These are phyloP conservation scores for Singerocomus inundabilis DNA, from an alignment of 1,284 basidiomycete genomes.

Conservation along the genomic window DNA sequence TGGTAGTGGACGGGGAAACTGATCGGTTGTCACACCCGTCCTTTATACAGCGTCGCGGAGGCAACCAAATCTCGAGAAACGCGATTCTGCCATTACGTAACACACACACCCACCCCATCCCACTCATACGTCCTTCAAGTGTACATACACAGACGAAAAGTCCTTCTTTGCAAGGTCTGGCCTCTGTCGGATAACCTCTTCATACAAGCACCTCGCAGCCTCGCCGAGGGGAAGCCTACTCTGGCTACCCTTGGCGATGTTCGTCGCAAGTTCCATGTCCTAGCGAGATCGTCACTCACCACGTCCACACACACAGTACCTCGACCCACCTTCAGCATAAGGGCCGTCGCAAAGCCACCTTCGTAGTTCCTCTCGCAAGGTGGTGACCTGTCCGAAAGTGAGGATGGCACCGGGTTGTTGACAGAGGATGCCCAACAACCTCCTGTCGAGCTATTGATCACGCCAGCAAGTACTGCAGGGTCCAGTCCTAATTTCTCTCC, in stretches of 20 bases:
- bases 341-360: constrained; percentile 78
- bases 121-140: constrained; percentile 40
- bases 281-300: constrained; percentile 30
- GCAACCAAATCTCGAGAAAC: constrained; percentile 30
- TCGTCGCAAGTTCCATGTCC: constrained; percentile 79
- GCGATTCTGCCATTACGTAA: constrained; percentile 15
- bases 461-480: constrained; percentile 69
- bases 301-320: neutral
- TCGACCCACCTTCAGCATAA: constrained; percentile 75
- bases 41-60: constrained; percentile 35
- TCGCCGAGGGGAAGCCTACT: constrained; percentile 64
- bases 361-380: constrained; percentile 84
- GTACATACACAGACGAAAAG: constrained; percentile 78
- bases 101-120: no score
- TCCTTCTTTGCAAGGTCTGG: constrained; percentile 68
- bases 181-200: constrained; percentile 47
- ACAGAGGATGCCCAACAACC: constrained; percentile 81
- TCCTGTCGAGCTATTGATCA: constrained; percentile 84
- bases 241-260: constrained; percentile 51
- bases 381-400: constrained; percentile 68
- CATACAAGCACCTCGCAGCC: constrained; percentile 61
- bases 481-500: constrained; percentile 77
- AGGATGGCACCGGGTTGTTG: constrained; percentile 84
- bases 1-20: constrained; percentile 9
- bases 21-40: constrained; percentile 27